phyloP scores from a whole-genome alignment of 768 basidiomycete species.

The Cystofilobasidium capitatum region DNA sequence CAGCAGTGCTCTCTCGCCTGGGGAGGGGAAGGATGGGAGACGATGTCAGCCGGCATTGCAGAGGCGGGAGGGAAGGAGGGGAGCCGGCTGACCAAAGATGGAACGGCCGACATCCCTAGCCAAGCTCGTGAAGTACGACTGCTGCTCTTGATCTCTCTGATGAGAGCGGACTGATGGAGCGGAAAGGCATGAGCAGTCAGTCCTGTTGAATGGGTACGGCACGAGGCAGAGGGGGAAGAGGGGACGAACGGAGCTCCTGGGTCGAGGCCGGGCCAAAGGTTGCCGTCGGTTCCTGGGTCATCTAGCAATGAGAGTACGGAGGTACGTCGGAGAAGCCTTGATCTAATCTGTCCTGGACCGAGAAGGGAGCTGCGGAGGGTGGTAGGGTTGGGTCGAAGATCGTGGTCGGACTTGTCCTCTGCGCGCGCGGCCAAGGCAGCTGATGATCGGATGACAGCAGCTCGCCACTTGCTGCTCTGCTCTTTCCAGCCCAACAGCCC shows the following conservation, averaged over 20 bases:
- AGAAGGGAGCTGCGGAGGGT: too few species aligned
- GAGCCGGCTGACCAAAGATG: constrained; percentile 55
- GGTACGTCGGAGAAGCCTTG: too few species aligned
- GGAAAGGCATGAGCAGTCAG: not conserved
- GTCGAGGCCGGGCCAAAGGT: not conserved
- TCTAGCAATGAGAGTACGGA: too few species aligned
- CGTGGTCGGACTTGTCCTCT: too few species aligned
- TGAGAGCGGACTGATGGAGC: constrained; percentile 60
- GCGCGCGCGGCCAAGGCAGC: too few species aligned
- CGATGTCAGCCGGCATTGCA: constrained; percentile 23
- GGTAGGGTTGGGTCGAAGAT: too few species aligned
- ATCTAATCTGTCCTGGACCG: too few species aligned
- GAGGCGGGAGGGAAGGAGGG: not conserved
- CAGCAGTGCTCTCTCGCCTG: constrained; percentile 69
- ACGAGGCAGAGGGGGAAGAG: not conserved
- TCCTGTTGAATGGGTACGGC: not conserved
- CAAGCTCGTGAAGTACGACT: constrained; percentile 64
- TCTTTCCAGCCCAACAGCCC: too few species aligned
- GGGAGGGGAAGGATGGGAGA: not conserved
- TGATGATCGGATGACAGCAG: too few species aligned
- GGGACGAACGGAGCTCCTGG: not conserved
- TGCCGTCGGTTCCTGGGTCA: not conserved
- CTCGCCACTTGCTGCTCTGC: too few species aligned
- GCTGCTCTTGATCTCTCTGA: constrained; percentile 70
- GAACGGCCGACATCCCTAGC: constrained; percentile 62